phyloP scores from a whole-genome alignment of 2,329 filamentous ascomycete species.

The Penicillium paneum region DNA sequence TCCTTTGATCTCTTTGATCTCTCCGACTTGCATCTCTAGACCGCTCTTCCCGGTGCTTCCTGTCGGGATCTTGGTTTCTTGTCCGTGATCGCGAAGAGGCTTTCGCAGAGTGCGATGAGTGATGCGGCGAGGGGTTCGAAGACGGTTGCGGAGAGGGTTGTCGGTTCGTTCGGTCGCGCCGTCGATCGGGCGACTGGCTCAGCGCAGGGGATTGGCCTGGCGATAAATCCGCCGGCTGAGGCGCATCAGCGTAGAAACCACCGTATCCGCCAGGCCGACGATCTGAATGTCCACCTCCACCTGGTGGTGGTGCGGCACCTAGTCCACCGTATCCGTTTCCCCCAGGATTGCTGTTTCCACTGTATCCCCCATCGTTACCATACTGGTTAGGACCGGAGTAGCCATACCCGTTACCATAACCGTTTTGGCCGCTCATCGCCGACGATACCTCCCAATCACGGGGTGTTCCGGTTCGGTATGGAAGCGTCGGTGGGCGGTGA shows the following conservation, averaged over 20 bases:
- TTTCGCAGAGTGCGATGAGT: conserved; percentile 11
- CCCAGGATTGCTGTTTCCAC: conserved; percentile 29
- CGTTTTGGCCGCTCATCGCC: conserved; percentile 38
- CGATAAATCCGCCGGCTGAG: conserved; percentile 27
- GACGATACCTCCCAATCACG: conserved; percentile 3
- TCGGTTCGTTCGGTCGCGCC: conserved; percentile 31
- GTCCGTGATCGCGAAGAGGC: conserved; percentile 35
- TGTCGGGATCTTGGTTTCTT: conserved; percentile 29
- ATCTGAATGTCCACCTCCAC: conserved; percentile 28
- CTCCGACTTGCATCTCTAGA: conserved; percentile 16
- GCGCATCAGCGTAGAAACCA: conserved; percentile 39
- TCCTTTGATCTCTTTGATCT: background rate
- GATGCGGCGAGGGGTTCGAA: conserved; percentile 25
- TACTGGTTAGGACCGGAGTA: conserved; percentile 36
- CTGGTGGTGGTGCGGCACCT: conserved; percentile 17
- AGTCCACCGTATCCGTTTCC: conserved; percentile 33
- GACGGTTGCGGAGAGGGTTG: conserved; percentile 17
- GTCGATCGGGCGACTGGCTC: conserved; percentile 32
- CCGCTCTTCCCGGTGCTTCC: conserved; percentile 28
- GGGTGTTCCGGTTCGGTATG: conserved; percentile 8
- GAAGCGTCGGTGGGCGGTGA: conserved; percentile 12
- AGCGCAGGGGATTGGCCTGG: conserved; percentile 29
- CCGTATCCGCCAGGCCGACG: conserved; percentile 45
- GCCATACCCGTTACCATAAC: conserved; percentile 40
- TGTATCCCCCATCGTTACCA: conserved; percentile 33